These are phyloP conservation scores for Coemansia sp. DNA, from an alignment of 192 early-diverging fungal genomes.

Conservation along the genomic window DNA sequence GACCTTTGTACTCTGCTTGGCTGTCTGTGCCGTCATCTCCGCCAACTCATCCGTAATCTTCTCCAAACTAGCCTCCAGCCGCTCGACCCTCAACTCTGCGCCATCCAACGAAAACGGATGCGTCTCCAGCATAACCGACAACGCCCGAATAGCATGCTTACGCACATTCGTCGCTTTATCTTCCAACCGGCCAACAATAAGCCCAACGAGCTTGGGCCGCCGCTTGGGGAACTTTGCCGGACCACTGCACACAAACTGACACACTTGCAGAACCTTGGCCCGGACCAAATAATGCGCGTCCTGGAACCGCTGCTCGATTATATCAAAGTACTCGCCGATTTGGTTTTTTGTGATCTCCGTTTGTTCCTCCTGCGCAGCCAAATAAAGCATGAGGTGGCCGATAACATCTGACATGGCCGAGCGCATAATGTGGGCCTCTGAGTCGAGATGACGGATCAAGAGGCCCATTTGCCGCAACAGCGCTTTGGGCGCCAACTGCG, in stretches of 20 bases:
- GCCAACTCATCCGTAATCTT: slow-evolving; percentile 69
- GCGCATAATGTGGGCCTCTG: slow-evolving; percentile 86
- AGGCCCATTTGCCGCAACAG: slow-evolving; percentile 87
- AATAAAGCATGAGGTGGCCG: slow-evolving; percentile 76
- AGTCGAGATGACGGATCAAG: slow-evolving; percentile 82
- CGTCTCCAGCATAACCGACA: slow-evolving; percentile 76
- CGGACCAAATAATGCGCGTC: slow-evolving; percentile 86
- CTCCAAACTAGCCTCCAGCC: slow-evolving; percentile 65
- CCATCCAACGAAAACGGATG: slow-evolving; percentile 90
- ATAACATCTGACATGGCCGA: slow-evolving; percentile 85
- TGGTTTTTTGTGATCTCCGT: slow-evolving; percentile 65
- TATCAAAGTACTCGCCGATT: slow-evolving; percentile 84
- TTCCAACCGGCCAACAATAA: slow-evolving; percentile 75
- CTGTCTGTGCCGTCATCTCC: slow-evolving; percentile 46
- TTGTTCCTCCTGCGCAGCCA: slow-evolving; percentile 69
- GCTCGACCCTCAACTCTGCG: slow-evolving; percentile 67
- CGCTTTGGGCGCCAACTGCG: slow-evolving; percentile 76
- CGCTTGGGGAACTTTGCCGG: slow-evolving; percentile 71
- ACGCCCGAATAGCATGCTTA: slow-evolving; percentile 83
- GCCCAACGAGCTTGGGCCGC: slow-evolving; percentile 62
- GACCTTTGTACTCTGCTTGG: slow-evolving; percentile 19
- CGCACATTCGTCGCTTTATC: slow-evolving; percentile 91
- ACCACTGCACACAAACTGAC: slow-evolving; percentile 75
- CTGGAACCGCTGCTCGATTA: slow-evolving; percentile 87
- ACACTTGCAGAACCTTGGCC: slow-evolving; percentile 83